phyloP scores from a whole-genome alignment of 202 grass and related monocot genomes.

The Carex sylvatica region DNA sequence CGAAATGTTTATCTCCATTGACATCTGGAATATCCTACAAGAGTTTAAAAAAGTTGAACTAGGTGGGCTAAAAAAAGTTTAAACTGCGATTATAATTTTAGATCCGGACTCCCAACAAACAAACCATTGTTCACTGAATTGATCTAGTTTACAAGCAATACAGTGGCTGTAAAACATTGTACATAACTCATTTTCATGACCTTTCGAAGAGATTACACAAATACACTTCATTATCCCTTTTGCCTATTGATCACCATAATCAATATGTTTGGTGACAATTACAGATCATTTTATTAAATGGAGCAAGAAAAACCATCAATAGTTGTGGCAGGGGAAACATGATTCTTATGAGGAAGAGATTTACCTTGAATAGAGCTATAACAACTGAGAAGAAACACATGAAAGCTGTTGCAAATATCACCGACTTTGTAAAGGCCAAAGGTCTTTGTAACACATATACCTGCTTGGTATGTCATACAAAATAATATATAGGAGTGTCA shows the following conservation, averaged over 20 bases:
- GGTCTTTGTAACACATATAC: slow-evolving; percentile 75
- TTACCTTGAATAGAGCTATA: slow-evolving; percentile 90
- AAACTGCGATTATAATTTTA: background rate
- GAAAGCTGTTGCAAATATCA: slow-evolving; percentile 69
- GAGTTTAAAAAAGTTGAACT: background rate
- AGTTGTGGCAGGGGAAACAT: background rate
- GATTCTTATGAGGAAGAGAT: background rate
- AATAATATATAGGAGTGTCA: background rate
- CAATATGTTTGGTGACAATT: background rate
- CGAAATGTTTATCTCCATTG: slow-evolving; percentile 68
- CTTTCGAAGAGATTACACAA: background rate
- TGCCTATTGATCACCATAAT: background rate
- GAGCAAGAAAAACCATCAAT: background rate
- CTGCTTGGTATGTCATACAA: slow-evolving; percentile 40
- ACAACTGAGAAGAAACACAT: slow-evolving; percentile 90
- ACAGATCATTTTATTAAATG: background rate
- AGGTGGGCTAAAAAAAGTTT: background rate
- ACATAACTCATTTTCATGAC: background rate
- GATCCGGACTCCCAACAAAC: background rate
- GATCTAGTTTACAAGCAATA: background rate
- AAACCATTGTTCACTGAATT: background rate
- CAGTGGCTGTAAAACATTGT: background rate
- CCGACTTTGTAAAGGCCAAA: slow-evolving; percentile 46
- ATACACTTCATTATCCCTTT: background rate
- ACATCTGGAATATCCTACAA: slow-evolving; percentile 86